Evolutionary conservation across 108 stramenopile species (phyloP), one percentile per base, ranked within the genome.

Genomic region (Fragilaria crotonensis): DNA sequence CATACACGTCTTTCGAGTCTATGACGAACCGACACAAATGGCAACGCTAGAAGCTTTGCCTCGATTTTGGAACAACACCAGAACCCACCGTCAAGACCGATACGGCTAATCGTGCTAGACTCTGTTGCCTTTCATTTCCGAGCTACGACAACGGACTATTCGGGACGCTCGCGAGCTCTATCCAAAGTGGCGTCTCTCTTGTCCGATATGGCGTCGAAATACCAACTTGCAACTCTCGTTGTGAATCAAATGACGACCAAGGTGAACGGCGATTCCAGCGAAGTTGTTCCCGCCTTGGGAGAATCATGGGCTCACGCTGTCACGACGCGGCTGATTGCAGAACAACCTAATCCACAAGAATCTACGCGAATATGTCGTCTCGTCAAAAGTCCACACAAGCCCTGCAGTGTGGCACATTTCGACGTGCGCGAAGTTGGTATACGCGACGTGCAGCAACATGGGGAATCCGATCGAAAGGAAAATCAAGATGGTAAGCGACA

Each of bases 241-340:
- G 77, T 87, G 62, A 98, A 98, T 75, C 97, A 98, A 68, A 92
- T 98, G 93, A 98, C 97, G 21, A 95, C 83, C 46, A 80, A 76
- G 27, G 22, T 84, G 30, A 70, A 57, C 18, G 64, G 51, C 41
- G 62, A 58, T 28, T 68, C 73, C 0, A 11, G 11, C 14, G 57
- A 68, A 29, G 27, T 80, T 41, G 87, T 90, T 25, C 95, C 96
- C 5, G 94, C 96, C 5, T 76, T 97, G 48, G 96, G 96, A 33
- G 95, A 95, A 51, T 78, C 89, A 14, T 97, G 96, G 96, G 90
- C 96, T 11, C 96, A 97, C 69, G 88, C 95, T 33, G 72, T 87
- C 3, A 80, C 94, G 1, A 93, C 92, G n/a, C 80, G 95, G 27
- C 48, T 96, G 21, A 25, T 92, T 45, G 52, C 50, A 61, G 53